A percentile compares a stretch with the other conserved stretches of the same genome.
These are phyloP conservation scores for Funneliformis mosseae DNA, from an alignment of 192 early-diverging fungal species.

Conservation along the genomic window DNA sequence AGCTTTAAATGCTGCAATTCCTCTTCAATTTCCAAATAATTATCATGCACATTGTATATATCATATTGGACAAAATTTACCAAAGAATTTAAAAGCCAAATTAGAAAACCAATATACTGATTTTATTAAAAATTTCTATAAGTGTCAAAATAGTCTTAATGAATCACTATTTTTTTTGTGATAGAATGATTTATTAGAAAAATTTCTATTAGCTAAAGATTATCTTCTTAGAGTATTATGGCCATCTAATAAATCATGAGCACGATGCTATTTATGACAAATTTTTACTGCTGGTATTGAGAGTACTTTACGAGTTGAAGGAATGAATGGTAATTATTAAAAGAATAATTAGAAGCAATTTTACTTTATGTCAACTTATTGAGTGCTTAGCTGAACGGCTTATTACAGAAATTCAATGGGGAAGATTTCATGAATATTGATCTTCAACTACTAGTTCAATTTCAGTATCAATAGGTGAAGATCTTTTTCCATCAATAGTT, in stretches of 20 bases:
- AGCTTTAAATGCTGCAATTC: no score
- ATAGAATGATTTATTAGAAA: no score
- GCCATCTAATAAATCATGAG: no score
- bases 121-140: not conserved
- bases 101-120: not conserved
- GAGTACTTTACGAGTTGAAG: not conserved
- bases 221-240: no score
- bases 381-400: not conserved
- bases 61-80: no score
- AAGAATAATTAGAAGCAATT: not conserved
- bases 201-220: no score
- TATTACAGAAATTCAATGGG: not conserved
- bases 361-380: not conserved
- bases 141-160: no score
- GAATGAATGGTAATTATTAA: not conserved
- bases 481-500: not conserved
- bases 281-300: not conserved
- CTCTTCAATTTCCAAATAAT: no score
- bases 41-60: no score
- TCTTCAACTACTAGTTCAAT: not conserved
- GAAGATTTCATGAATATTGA: not conserved
- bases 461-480: not conserved
- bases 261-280: not conserved
- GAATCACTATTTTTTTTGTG: no score
- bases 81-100: no score